Percentiles rank a stretch among this genome's conserved stretches.
Conservation (phyloP, 1,139 yeast genomes). For the Groenewaldozyma sp. region DNA sequence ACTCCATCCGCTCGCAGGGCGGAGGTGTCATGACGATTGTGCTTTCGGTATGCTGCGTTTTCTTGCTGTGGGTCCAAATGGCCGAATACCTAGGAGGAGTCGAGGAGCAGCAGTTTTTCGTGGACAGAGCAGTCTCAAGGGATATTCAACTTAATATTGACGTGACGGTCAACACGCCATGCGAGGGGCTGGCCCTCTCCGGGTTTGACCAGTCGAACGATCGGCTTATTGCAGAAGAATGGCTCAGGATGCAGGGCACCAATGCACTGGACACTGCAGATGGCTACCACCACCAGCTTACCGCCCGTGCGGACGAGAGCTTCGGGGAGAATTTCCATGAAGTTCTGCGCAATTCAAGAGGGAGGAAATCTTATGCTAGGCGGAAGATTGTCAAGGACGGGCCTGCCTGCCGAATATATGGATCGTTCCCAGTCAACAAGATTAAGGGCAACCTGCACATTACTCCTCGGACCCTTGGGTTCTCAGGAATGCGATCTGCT, state of each 20-base stretch:
- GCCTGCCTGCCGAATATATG: constrained; percentile 84
- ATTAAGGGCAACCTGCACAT: constrained; percentile 73
- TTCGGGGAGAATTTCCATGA: constrained; percentile 18
- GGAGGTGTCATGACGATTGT: constrained; percentile 72
- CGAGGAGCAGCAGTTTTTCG: constrained; percentile 67
- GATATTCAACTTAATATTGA: constrained; percentile 68
- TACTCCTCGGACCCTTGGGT: neutral
- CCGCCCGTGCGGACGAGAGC: constrained; percentile 10
- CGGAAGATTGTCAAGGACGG: constrained; percentile 32
- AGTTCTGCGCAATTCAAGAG: constrained; percentile 18
- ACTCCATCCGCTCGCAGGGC: constrained; percentile 61
- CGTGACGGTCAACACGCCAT: constrained; percentile 74
- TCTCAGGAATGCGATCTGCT: constrained; percentile 58
- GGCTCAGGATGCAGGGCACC: constrained; percentile 39
- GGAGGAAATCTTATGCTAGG: constrained; percentile 51
- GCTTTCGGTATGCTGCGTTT: constrained; percentile 50
- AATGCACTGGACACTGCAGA: constrained; percentile 3
- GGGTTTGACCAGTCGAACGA: constrained; percentile 75
- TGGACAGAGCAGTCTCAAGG: constrained; percentile 47
- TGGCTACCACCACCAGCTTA: constrained; percentile 4
- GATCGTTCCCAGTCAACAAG: constrained; percentile 76
- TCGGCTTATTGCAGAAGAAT: constrained; percentile 65
- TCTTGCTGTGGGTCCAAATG: constrained; percentile 76
- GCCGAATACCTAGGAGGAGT: constrained; percentile 82
- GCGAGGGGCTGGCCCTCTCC: constrained; percentile 64